Percentiles rank a stretch among this genome's conserved stretches.
phyloP scores from a whole-genome alignment of 805 yeast species.

The Yarrowia bubula region DNA sequence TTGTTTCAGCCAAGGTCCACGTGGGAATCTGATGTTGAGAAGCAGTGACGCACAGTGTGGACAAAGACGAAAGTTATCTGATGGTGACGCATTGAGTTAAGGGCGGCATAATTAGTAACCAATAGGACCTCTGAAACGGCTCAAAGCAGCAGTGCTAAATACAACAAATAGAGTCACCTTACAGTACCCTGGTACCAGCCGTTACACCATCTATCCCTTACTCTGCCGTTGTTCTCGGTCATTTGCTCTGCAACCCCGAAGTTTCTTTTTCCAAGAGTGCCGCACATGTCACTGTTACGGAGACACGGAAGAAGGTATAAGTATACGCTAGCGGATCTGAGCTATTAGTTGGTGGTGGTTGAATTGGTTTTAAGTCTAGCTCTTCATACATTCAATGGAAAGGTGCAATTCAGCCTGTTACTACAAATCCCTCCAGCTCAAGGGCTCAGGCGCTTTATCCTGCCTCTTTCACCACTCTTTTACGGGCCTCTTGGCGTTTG shows the following conservation, averaged over 20 bases:
- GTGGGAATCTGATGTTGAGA: not conserved
- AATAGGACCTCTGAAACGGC: too few relatives aligned
- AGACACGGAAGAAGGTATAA: not conserved
- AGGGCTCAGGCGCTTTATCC: not conserved
- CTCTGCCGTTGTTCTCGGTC: not conserved
- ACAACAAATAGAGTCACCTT: too few relatives aligned
- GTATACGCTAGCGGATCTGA: not conserved
- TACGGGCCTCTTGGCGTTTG: not conserved
- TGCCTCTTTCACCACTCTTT: conserved; percentile 1
- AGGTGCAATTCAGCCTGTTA: too few relatives aligned
- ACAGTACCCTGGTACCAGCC: not conserved
- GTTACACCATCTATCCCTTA: not conserved
- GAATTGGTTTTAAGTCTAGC: not conserved
- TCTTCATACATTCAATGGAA: too few relatives aligned
- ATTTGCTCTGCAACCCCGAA: conserved; percentile 3
- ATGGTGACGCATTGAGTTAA: conserved; percentile 3
- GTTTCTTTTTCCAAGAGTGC: not conserved
- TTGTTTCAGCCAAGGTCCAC: not conserved
- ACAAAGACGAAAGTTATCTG: conserved; percentile 10
- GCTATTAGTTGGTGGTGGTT: not conserved
- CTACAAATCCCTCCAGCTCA: too few relatives aligned
- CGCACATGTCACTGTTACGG: not conserved
- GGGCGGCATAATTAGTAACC: too few relatives aligned
- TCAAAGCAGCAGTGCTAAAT: not conserved
- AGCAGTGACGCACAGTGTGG: not conserved